Evolutionary conservation across 225 moss, liverwort and hornwort genomes (phyloP).

Genomic region (Physcomitrium patens): DNA sequence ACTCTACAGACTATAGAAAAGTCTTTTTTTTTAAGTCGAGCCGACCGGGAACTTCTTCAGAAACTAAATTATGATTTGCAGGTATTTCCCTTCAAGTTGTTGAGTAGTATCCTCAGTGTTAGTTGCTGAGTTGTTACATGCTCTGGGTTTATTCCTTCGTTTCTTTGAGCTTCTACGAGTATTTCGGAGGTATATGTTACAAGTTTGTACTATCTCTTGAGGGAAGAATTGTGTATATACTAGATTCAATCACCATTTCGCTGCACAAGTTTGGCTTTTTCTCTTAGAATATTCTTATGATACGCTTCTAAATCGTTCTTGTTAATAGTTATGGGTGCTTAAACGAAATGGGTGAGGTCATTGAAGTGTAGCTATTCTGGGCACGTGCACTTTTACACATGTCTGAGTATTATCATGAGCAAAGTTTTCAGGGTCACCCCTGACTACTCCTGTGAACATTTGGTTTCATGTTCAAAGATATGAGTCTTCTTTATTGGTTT

Average conservation of each 20-base stretch:
- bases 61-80: constrained; percentile 45
- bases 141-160: too few relatives aligned
- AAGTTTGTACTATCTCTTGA: too few relatives aligned
- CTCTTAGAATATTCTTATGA: too few relatives aligned
- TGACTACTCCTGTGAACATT: neutral
- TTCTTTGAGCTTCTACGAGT: too few relatives aligned
- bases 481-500: constrained; percentile 4
- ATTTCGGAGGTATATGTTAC: too few relatives aligned
- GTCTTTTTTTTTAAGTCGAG: constrained; percentile 42
- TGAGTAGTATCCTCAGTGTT: too few relatives aligned
- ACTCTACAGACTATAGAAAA: constrained; percentile 45
- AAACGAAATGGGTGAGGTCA: neutral
- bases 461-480: neutral
- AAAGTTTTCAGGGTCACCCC: neutral
- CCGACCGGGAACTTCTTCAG: constrained; percentile 44
- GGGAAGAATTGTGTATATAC: too few relatives aligned
- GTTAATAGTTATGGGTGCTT: neutral
- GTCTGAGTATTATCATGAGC: neutral
- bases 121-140: too few relatives aligned
- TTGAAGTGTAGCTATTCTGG: neutral
- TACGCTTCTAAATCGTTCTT: neutral
- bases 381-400: neutral
- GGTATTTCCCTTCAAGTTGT: constrained; percentile 20
- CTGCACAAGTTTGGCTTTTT: too few relatives aligned
- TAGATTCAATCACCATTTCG: too few relatives aligned